Evolutionary conservation across 352 stramenopile genomes (phyloP), one percentile per base, ranked within the genome.

Genomic region (Phytopythium montanum): DNA sequence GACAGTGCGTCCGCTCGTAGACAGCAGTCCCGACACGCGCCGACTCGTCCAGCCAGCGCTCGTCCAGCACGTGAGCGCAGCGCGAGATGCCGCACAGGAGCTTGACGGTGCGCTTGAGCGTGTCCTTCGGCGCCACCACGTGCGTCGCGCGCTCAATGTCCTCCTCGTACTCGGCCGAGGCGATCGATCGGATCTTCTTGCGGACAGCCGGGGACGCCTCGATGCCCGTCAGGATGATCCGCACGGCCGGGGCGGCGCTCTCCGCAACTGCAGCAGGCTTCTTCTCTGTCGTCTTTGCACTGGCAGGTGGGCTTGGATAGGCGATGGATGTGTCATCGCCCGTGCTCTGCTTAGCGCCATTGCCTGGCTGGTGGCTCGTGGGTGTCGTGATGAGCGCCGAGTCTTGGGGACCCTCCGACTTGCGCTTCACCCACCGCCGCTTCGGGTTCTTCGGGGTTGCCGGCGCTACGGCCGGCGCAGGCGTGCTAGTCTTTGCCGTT

Each of bases 61-160:
- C 70, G 36, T 77, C 73, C 16, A 83, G 25, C 28, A 86, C 78
- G 28, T 85, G 71, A n/a, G 69, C 64, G 42, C 76, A 86, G 53
- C 63, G 66, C 13, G 73, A 79, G 44, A 86, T 82, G n/a, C 76
- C 76, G 48, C 73, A 83, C 1, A 86, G 60, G 23, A 86, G 42
- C 52, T 87, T 87, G 25, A 87, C 77, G 7, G 78, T 88, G 10
- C 78, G 70, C 54, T 88, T 88, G 38, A 88, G 65, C 51, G 77
- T 60, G 53, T 81, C 67, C 31, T 67, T 73, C 9, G 73, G 77
- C 8, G 72, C 77, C 28, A 88, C 60, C 28, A 88, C 60, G 58
- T 88, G 78, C 3, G 75, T 88, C 18, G 72, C 78, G 23, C 52
- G 65, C 41, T 78, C 64, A 23, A 88, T 63, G 21, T 88, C 75